These are phyloP conservation scores for Letharia columbiana DNA, from an alignment of 495 filamentous ascomycete genomes.

Conservation along the genomic window DNA sequence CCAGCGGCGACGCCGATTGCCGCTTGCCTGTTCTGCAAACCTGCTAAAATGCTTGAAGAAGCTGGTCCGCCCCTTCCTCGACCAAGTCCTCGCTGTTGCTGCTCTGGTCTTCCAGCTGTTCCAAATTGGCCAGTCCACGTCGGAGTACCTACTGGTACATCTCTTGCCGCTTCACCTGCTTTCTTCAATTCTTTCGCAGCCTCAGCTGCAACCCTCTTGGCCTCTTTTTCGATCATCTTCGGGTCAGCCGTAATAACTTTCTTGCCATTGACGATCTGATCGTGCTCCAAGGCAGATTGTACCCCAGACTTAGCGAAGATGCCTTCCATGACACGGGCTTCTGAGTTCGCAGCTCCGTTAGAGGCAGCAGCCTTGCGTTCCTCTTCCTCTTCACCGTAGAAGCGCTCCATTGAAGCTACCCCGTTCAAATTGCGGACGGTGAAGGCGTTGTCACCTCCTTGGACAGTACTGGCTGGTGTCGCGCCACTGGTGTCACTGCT, in stretches of 20 bases:
- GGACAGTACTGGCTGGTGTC: constrained; percentile 11
- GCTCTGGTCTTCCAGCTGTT: constrained; percentile 51
- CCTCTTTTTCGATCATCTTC: constrained; percentile 70
- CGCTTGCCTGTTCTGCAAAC: constrained; percentile 49
- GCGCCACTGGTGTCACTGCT: constrained; percentile 23
- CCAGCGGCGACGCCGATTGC: constrained; percentile 29
- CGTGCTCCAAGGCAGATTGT: constrained; percentile 78
- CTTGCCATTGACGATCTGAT: constrained; percentile 69
- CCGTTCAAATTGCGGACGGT: constrained; percentile 45
- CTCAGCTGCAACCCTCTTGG: constrained; percentile 64
- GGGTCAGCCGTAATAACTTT: constrained; percentile 56
- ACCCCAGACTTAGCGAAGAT: constrained; percentile 81
- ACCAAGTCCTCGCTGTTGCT: constrained; percentile 29
- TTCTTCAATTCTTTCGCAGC: constrained; percentile 65
- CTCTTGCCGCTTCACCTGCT: constrained; percentile 61
- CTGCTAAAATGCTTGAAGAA: constrained; percentile 51
- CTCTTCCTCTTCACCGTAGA: constrained; percentile 37
- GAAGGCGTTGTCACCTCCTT: constrained; percentile 19
- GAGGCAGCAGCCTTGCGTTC: constrained; percentile 32
- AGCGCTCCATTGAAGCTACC: constrained; percentile 50
- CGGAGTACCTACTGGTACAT: constrained; percentile 69
- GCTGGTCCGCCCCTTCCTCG: constrained; percentile 34
- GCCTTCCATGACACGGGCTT: constrained; percentile 69
- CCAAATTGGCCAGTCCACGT: constrained; percentile 91
- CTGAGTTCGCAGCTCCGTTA: constrained; percentile 40